phyloP scores from a whole-genome alignment of 768 basidiomycete genomes.

The Tulasnella sp. region DNA sequence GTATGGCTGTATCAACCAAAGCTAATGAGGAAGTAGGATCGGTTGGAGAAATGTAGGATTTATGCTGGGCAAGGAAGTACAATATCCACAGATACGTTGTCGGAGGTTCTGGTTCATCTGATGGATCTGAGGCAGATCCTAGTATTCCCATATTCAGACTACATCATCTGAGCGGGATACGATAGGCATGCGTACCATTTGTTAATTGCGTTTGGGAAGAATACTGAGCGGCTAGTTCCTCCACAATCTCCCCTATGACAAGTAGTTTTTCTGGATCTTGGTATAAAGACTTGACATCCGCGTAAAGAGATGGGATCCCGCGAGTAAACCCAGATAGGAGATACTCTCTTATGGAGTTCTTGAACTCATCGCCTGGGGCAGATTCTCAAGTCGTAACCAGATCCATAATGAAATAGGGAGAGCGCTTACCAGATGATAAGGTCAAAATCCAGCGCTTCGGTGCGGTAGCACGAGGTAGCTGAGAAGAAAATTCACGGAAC shows the following conservation, averaged over 20 bases:
- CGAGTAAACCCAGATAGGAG: conserved; percentile 56
- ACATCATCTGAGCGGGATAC: neutral
- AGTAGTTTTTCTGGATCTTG: conserved; percentile 46
- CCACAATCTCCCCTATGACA: conserved; percentile 55
- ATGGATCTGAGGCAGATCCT: neutral
- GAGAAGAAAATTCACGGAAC: conserved; percentile 46
- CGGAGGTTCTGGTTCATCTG: conserved; percentile 39
- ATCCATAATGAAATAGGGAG: neutral
- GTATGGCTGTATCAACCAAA: conserved; percentile 49
- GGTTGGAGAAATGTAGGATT: conserved; percentile 35
- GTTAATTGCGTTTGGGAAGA: conserved; percentile 1
- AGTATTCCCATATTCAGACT: neutral
- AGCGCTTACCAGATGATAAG: conserved; percentile 39
- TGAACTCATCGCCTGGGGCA: conserved; percentile 53
- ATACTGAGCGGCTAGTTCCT: conserved; percentile 33
- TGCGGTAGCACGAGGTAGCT: conserved; percentile 53
- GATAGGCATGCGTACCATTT: neutral
- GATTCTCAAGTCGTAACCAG: neutral
- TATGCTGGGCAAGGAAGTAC: conserved; percentile 87
- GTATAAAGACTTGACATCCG: conserved; percentile 82
- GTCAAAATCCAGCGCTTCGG: conserved; percentile 63
- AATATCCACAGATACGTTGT: conserved; percentile 87
- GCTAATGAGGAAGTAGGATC: conserved; percentile 39
- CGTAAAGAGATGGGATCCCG: conserved; percentile 87
- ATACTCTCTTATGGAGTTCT: conserved; percentile 49